Base-by-base conservation (phyloP, 192 early-diverging fungal genomes). In the Rhizophagus clarus region DNA sequence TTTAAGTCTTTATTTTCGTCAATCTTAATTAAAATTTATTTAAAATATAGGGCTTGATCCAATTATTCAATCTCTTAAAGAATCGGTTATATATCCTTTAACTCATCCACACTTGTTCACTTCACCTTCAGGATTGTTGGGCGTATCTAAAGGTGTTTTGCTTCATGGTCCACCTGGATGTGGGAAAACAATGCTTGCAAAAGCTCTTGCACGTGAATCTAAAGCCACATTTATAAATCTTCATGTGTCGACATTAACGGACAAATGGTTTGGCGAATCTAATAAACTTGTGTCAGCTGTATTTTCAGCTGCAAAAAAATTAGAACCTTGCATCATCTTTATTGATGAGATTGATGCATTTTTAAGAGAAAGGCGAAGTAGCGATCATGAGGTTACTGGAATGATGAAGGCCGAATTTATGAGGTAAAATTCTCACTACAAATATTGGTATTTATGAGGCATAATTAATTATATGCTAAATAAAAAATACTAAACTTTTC, bases 321-420 rank as follows among this genome's bases (percentile, higher is more conserved):
- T 99, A 51, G 92, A 97, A 82, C 98, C 98, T 0, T 87, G 92
- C 31, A 99, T 99, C 74, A 93, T 99, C 28, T 99, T 99, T 83
- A 99, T 99, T 84, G 98, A 99, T 87, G 98, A 99, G 83, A 99
- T 99, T 71, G 98, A 99, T 83, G 95, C 95, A 15, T 99, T 99
- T 83, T 83, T 99, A 80, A 89, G 97, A 29, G 97, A 98, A 64
- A 90, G 97, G 60, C 83, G 88, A 81, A 94, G 89, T 63, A 92
- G 88, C 60, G 98, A 99, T 84, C 97, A 99, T 80, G 98, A 99
- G 85, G 96, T 95, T 51, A 99, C 96, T 61, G 88, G 91, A 51
- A 98, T 98, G 90, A 99, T 99, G 97, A 99, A 99, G 88, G 97
- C 98, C 26, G 98, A 99, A 87, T 99, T 99, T 83, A 99, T 99